phyloP scores from a whole-genome alignment of 2,329 filamentous ascomycete species.

The Monilinia vaccinii-corymbosi region DNA sequence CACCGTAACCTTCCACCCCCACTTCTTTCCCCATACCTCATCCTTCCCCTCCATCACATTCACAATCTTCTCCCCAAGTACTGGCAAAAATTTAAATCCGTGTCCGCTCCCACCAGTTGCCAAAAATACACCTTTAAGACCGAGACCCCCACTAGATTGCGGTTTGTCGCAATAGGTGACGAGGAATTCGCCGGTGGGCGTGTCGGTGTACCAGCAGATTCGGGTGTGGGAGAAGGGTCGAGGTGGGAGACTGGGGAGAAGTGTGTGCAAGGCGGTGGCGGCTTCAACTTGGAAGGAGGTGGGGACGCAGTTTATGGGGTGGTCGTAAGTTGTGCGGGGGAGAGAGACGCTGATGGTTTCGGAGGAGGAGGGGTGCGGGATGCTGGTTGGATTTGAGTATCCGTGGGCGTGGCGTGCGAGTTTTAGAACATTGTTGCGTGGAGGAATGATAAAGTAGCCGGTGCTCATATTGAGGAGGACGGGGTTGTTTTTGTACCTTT shows the following conservation, averaged over 20 bases:
- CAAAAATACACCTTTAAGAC: conserved; percentile 37
- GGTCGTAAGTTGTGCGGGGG: conserved; percentile 19
- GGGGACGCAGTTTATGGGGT: conserved; percentile 19
- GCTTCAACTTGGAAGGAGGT: conserved; percentile 19
- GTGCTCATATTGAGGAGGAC: conserved; percentile 63
- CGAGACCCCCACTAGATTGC: conserved; percentile 32
- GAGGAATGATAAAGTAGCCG: conserved; percentile 69
- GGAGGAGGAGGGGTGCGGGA: conserved; percentile 10
- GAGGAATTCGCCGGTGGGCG: conserved; percentile 53
- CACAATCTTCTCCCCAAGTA: conserved; percentile 37
- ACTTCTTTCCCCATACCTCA: conserved; percentile 40
- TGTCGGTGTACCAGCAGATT: conserved; percentile 59
- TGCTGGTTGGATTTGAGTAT: conserved; percentile 37
- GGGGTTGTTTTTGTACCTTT: conserved; percentile 53
- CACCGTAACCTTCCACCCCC: conserved; percentile 39
- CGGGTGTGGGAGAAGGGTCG: conserved; percentile 42
- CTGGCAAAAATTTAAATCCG: conserved; percentile 42
- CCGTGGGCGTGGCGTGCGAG: conserved; percentile 53
- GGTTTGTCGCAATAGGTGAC: conserved; percentile 36
- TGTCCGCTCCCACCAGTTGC: conserved; percentile 41
- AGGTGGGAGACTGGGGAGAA: conserved; percentile 45
- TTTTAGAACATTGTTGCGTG: conserved; percentile 45
- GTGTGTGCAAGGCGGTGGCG: conserved; percentile 26
- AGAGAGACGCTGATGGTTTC: conserved; percentile 15
- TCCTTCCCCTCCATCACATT: conserved; percentile 33